Percentiles rank a stretch among this genome's conserved stretches.
These are phyloP conservation scores for Diplodia mutila DNA, from an alignment of 2,329 filamentous ascomycete genomes.

Conservation along the genomic window DNA sequence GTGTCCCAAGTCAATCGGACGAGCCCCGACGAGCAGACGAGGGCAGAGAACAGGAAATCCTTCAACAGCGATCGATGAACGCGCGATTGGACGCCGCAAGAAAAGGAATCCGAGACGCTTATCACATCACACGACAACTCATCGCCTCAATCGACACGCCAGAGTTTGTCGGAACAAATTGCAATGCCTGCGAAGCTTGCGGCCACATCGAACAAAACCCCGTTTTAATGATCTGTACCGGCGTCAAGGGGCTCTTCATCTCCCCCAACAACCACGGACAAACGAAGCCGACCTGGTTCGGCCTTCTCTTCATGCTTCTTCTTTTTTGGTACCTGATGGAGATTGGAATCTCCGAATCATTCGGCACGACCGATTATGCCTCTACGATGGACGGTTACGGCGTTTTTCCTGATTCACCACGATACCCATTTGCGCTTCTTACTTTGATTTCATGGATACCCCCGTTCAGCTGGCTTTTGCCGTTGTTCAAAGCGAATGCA, in stretches of 20 bases:
- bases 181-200: not conserved
- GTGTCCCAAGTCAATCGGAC: slow-evolving; percentile 35
- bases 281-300: slow-evolving; percentile 23
- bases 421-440: slow-evolving; percentile 59
- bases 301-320: slow-evolving; percentile 16
- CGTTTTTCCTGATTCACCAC: slow-evolving; percentile 55
- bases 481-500: not conserved
- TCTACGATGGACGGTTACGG: slow-evolving; percentile 55
- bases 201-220: not conserved
- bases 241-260: slow-evolving; percentile 37
- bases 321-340: slow-evolving; percentile 18
- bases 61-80: slow-evolving; percentile 49
- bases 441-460: slow-evolving; percentile 51
- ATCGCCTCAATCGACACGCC: slow-evolving; percentile 44
- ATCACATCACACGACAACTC: slow-evolving; percentile 47
- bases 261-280: slow-evolving; percentile 22
- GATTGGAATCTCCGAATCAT: slow-evolving; percentile 42
- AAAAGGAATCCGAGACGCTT: slow-evolving; percentile 50
- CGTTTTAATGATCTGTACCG: slow-evolving; percentile 31
- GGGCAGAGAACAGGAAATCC: slow-evolving; percentile 46
- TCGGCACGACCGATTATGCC: slow-evolving; percentile 56
- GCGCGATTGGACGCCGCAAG: slow-evolving; percentile 45
- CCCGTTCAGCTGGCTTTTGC: slow-evolving; percentile 14
- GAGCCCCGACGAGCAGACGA: slow-evolving; percentile 46
- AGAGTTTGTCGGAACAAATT: not conserved